A percentile compares a stretch with the other conserved stretches of the same genome.
Conservation (phyloP, 805 yeast species). For the Pichia eremophila region DNA sequence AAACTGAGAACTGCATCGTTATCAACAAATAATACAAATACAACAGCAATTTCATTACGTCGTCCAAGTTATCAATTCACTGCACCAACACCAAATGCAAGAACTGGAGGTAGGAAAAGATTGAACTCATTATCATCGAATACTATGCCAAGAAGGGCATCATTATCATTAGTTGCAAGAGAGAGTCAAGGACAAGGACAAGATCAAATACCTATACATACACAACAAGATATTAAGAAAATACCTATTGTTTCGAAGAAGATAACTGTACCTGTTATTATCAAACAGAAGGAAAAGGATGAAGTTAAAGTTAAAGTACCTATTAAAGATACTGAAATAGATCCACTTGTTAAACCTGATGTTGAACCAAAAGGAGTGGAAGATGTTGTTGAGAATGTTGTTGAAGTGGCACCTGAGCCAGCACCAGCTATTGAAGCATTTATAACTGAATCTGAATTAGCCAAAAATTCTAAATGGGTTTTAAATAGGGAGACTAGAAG, state of each 20-base stretch:
- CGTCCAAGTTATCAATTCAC: background rate
- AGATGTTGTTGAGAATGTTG: background rate
- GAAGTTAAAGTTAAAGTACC: background rate
- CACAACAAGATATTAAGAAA: no score
- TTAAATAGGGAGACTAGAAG: slow-evolving; percentile 3
- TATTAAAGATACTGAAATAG: background rate
- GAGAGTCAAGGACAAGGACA: no score
- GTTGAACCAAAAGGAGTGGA: background rate
- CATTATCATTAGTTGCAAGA: no score
- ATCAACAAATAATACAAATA: no score
- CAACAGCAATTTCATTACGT: no score
- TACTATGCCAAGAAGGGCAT: no score
- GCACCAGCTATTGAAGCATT: background rate
- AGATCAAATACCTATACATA: no score
- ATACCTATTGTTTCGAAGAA: no score
- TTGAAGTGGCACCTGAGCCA: background rate
- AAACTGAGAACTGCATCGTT: no score
- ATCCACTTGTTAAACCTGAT: background rate
- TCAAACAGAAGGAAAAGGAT: slow-evolving; percentile 1
- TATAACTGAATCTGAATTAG: slow-evolving; percentile 2
- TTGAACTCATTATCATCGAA: slow-evolving; percentile 10
- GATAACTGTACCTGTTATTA: no score
- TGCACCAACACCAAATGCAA: background rate
- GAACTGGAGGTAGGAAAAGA: background rate
- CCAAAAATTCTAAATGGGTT: slow-evolving; percentile 7